These are phyloP conservation scores for Zygoascus hellenicus DNA, from an alignment of 1,139 yeast genomes.

Conservation along the genomic window DNA sequence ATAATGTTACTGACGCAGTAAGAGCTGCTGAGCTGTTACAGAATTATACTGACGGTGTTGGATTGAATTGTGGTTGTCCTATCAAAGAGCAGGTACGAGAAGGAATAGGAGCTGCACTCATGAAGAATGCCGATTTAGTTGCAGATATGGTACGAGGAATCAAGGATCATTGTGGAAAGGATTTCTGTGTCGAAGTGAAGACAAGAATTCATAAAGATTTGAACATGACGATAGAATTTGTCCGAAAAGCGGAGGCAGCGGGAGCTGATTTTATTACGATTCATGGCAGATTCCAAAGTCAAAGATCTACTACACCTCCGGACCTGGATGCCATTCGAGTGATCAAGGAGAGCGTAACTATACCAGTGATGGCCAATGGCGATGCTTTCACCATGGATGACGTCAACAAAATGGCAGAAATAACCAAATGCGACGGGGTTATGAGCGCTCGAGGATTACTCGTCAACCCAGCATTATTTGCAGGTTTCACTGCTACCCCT, in stretches of 20 bases:
- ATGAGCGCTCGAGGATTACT: constrained; percentile 93
- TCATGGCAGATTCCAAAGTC: constrained; percentile 84
- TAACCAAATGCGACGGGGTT: constrained; percentile 81
- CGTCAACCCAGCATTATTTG: constrained; percentile 80
- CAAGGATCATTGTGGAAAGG: constrained; percentile 63
- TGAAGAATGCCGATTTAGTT: constrained; percentile 77
- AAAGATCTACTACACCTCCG: constrained; percentile 79
- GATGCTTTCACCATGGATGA: constrained; percentile 74
- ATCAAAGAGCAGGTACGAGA: constrained; percentile 90
- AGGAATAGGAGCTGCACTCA: constrained; percentile 95
- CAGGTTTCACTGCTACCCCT: constrained; percentile 68
- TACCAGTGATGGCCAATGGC: constrained; percentile 91
- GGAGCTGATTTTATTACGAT: constrained; percentile 94
- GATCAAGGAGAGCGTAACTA: constrained; percentile 50
- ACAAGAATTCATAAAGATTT: constrained; percentile 79
- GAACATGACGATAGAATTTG: constrained; percentile 66
- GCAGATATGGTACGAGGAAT: constrained; percentile 80
- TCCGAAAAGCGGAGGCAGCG: constrained; percentile 65
- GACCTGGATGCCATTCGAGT: constrained; percentile 73
- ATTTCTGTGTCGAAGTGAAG: constrained; percentile 77
- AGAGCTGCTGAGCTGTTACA: constrained; percentile 84
- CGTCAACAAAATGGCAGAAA: constrained; percentile 51
- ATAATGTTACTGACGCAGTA: constrained; percentile 75
- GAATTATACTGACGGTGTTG: constrained; percentile 89
- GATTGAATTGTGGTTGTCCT: constrained; percentile 96